Evolutionary conservation across 2,329 filamentous ascomycete species (phyloP).

Genomic region (Colletotrichum agaves): DNA sequence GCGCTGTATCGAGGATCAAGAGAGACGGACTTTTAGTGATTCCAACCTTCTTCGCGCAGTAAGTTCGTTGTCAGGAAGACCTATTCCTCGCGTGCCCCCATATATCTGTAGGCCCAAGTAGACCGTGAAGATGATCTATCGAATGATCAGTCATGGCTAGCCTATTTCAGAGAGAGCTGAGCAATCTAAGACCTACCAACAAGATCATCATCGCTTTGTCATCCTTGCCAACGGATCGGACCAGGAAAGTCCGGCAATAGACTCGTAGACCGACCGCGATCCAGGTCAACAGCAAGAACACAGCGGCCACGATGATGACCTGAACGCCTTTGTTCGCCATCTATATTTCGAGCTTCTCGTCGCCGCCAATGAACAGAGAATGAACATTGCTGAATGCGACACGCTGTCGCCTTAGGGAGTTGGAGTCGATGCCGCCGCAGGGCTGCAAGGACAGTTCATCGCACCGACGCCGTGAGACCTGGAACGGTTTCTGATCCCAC

Average conservation of each 20-base stretch:
- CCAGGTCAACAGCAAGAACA: constrained; percentile 49
- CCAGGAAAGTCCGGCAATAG: constrained; percentile 46
- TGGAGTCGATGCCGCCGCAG: too few species aligned
- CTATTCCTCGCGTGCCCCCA: constrained; percentile 3
- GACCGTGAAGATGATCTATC: background rate
- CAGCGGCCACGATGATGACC: constrained; percentile 40
- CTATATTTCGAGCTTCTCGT: background rate
- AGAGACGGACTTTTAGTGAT: background rate
- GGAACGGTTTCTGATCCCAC: too few species aligned
- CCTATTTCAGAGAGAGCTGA: background rate
- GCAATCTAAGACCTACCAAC: constrained; percentile 40
- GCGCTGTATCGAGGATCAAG: background rate
- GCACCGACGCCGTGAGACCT: too few species aligned
- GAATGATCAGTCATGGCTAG: background rate
- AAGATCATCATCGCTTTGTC: constrained; percentile 48
- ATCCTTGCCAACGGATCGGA: constrained; percentile 46
- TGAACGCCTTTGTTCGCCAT: constrained; percentile 39
- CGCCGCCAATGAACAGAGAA: background rate
- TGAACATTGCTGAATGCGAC: too few species aligned
- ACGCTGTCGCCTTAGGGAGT: too few species aligned
- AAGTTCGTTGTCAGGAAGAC: background rate
- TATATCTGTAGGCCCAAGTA: constrained; percentile 1
- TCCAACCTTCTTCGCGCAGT: background rate
- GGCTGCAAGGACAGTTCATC: too few species aligned
- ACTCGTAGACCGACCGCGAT: constrained; percentile 45